A percentile compares a stretch with the other conserved stretches of the same genome.
Evolutionary conservation across 2,329 filamentous ascomycete genomes (phyloP).

Genomic region (Nigrospora oryzae): DNA sequence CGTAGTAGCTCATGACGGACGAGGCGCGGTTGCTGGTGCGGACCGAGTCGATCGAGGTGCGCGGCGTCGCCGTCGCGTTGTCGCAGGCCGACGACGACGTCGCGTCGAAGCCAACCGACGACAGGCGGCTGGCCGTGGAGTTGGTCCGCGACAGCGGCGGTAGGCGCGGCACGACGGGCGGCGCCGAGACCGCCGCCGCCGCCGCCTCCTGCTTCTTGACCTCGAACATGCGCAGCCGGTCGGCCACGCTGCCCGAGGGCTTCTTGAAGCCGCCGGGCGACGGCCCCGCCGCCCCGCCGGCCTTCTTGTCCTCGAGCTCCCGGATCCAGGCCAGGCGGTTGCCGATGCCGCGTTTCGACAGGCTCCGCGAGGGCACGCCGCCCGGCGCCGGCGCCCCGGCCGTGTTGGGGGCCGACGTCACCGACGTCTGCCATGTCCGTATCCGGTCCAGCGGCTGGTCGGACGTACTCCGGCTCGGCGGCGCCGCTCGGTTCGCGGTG

Average conservation of each 20-base stretch:
- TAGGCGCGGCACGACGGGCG: background rate
- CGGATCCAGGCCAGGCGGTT: constrained; percentile 9
- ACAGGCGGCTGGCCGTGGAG: constrained; percentile 8
- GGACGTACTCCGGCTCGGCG: constrained; percentile 1
- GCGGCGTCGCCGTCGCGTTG: constrained; percentile 4
- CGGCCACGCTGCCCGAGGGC: constrained; percentile 5
- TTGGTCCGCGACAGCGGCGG: constrained; percentile 6
- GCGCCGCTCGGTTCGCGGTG: background rate
- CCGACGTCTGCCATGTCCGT: constrained; percentile 7
- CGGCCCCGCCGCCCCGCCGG: background rate
- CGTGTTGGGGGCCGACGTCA: constrained; percentile 4
- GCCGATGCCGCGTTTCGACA: constrained; percentile 2
- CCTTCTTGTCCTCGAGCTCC: constrained; percentile 10
- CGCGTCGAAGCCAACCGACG: constrained; percentile 5
- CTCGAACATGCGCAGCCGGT: constrained; percentile 9
- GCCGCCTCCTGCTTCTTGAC: background rate
- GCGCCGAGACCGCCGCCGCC: too few relatives aligned
- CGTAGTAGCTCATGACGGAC: constrained; percentile 9
- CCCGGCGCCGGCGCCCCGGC: background rate
- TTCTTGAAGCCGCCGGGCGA: constrained; percentile 6
- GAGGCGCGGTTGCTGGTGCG: constrained; percentile 7
- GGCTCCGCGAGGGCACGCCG: constrained; percentile 1
- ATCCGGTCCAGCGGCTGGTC: constrained; percentile 6
- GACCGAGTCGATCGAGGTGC: constrained; percentile 8
- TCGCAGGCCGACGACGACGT: constrained; percentile 2